Conservation (phyloP, 768 basidiomycete species). For the Tulasnella sp. region DNA sequence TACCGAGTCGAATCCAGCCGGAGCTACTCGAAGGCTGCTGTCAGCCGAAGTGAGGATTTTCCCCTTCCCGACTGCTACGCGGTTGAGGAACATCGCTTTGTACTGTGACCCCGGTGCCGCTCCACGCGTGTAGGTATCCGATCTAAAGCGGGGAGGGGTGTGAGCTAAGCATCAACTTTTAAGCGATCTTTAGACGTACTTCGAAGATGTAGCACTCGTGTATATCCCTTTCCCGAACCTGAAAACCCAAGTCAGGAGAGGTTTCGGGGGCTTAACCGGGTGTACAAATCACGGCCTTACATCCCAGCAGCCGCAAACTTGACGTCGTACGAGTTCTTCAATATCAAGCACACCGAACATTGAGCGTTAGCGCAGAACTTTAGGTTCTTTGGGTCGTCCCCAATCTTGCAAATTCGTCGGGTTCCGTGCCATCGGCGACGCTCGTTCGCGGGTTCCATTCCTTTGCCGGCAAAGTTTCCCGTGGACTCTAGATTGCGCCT, state of each 20-base stretch:
- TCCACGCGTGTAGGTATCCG: slow-evolving; percentile 14
- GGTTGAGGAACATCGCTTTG: slow-evolving; percentile 25
- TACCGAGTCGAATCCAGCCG: slow-evolving; percentile 14
- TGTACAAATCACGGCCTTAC: neutral
- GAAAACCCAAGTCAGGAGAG: neutral
- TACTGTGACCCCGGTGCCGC: slow-evolving; percentile 10
- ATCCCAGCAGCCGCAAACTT: slow-evolving; percentile 18
- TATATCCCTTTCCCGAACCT: slow-evolving; percentile 24
- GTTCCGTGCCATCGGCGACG: slow-evolving; percentile 22
- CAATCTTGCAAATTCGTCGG: slow-evolving; percentile 8
- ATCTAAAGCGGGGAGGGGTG: neutral
- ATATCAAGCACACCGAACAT: slow-evolving; percentile 12
- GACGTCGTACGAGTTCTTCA: slow-evolving; percentile 22
- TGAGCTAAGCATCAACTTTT: neutral
- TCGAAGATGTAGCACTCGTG: slow-evolving; percentile 22
- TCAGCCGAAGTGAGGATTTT: slow-evolving; percentile 18
- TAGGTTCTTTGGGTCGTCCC: slow-evolving; percentile 4
- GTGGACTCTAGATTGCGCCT: neutral
- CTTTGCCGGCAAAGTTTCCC: neutral
- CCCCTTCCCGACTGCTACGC: slow-evolving; percentile 17
- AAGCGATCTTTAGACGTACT: neutral
- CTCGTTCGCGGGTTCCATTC: slow-evolving; percentile 15
- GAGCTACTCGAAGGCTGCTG: neutral
- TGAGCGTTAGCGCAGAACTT: neutral
- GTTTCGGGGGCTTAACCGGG: too few relatives aligned